Percentiles rank a stretch among this genome's conserved stretches.
These are phyloP conservation scores for Tolypocladium pustulatum DNA, from an alignment of 2,329 filamentous ascomycete genomes.

Conservation along the genomic window DNA sequence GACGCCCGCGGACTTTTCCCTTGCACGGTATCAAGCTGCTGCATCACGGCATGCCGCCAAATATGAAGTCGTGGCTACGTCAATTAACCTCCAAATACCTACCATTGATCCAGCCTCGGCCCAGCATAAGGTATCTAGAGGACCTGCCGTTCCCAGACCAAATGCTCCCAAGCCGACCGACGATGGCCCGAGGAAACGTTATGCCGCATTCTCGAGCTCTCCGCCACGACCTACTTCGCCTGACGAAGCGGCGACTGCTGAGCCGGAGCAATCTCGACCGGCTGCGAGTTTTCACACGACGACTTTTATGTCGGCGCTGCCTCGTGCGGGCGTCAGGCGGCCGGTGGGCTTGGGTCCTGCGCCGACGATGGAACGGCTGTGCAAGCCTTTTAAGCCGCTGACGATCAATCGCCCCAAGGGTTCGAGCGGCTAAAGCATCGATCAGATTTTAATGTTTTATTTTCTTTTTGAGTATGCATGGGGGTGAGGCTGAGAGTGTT, in stretches of 20 bases:
- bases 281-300: conserved; percentile 40
- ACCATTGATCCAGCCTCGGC: conserved; percentile 19
- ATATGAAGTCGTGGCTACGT: conserved; percentile 1
- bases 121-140: conserved; percentile 31
- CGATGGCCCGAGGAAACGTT: conserved; percentile 28
- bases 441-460: too few relatives aligned
- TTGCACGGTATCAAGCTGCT: conserved; percentile 16
- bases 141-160: conserved; percentile 24
- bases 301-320: conserved; percentile 30
- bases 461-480: background rate
- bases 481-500: background rate
- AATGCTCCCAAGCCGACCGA: conserved; percentile 13
- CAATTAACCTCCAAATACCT: conserved; percentile 6
- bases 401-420: conserved; percentile 35
- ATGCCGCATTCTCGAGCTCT: conserved; percentile 50
- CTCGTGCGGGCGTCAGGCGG: conserved; percentile 29
- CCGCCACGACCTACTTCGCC: conserved; percentile 25
- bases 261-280: conserved; percentile 18
- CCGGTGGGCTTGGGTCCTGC: conserved; percentile 34
- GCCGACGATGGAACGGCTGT: conserved; percentile 37
- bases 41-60: conserved; percentile 10
- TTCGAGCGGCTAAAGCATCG: conserved; percentile 4
- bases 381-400: conserved; percentile 46
- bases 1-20: conserved; percentile 8
- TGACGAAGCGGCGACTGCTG: conserved; percentile 9